These are phyloP conservation scores for Penicillium sp. DNA, from an alignment of 2,329 filamentous ascomycete species.

Conservation along the genomic window DNA sequence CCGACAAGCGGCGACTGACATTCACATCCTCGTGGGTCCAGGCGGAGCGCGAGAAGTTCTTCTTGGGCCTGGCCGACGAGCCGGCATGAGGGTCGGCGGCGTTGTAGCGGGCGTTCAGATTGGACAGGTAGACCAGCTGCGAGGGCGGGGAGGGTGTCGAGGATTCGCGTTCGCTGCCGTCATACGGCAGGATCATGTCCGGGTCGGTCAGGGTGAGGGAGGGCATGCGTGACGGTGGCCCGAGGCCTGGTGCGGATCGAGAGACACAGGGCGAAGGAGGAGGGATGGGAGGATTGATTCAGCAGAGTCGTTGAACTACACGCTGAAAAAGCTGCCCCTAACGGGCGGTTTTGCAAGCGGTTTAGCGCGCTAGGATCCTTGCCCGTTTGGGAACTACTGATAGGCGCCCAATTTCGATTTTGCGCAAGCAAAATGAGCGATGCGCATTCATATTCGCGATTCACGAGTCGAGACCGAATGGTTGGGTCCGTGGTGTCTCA, in stretches of 20 bases:
- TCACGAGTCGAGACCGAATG: too few species aligned
- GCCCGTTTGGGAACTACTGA: slow-evolving; percentile 13
- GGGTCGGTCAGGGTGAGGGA: slow-evolving; percentile 90
- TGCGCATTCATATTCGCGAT: too few species aligned
- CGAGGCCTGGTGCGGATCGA: slow-evolving; percentile 7
- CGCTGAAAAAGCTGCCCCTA: slow-evolving; percentile 21
- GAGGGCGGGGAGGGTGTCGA: slow-evolving; percentile 54
- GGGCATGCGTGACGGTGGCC: slow-evolving; percentile 48
- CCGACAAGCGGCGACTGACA: slow-evolving; percentile 42
- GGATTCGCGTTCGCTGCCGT: slow-evolving; percentile 52
- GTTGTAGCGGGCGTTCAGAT: slow-evolving; percentile 38
- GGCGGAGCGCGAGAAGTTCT: slow-evolving; percentile 33
- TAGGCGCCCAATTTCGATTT: too few species aligned
- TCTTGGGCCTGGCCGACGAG: slow-evolving; percentile 22
- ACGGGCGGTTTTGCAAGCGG: slow-evolving; percentile 14
- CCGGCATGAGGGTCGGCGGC: slow-evolving; percentile 15
- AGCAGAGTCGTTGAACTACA: too few species aligned
- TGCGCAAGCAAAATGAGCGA: too few species aligned
- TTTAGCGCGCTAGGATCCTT: slow-evolving; percentile 27
- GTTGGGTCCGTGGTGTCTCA: too few species aligned
- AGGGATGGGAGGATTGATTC: too few species aligned
- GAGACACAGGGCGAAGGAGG: slow-evolving; percentile 10
- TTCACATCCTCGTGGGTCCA: slow-evolving; percentile 40
- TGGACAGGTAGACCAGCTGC: slow-evolving; percentile 48
- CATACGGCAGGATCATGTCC: slow-evolving; percentile 87